A percentile compares a stretch with the other conserved stretches of the same genome.
Conservation (phyloP, 1,139 yeast genomes). For the Taphrina pruni region DNA sequence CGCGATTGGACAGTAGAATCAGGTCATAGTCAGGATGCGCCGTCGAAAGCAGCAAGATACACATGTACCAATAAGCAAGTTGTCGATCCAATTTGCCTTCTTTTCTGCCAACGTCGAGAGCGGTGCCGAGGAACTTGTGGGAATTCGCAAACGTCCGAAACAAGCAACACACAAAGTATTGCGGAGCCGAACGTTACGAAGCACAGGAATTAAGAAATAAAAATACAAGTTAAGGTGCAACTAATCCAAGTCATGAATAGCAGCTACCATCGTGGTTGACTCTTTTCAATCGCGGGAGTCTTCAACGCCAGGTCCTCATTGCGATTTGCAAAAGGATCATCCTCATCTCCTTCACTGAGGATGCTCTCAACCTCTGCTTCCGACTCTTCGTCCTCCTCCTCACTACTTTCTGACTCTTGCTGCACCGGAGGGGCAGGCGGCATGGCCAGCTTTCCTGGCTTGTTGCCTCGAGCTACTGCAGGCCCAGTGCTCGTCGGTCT, state of each 20-base stretch:
- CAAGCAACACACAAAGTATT: background rate
- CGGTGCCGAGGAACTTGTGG: background rate
- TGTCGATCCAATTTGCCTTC: too few species aligned
- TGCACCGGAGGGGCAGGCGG: conserved; percentile 2
- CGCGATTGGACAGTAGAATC: conserved; percentile 79
- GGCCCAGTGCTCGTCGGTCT: conserved; percentile 8
- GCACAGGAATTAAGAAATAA: background rate
- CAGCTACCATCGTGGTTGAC: conserved; percentile 26
- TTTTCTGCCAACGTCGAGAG: too few species aligned
- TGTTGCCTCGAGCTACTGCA: background rate
- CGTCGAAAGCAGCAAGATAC: conserved; percentile 45
- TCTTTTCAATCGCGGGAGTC: conserved; percentile 36
- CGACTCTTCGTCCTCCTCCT: conserved; percentile 14
- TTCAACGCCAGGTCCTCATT: conserved; percentile 34
- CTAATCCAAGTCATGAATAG: background rate
- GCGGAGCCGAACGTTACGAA: background rate
- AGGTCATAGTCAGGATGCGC: conserved; percentile 56
- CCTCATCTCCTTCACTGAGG: conserved; percentile 30
- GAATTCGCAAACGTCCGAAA: background rate
- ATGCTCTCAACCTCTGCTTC: conserved; percentile 22
- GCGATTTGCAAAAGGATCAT: conserved; percentile 38
- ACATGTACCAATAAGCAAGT: conserved; percentile 33
- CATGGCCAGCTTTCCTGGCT: conserved; percentile 3
- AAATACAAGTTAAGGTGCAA: background rate
- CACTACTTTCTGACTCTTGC: conserved; percentile 9